Base-by-base conservation (phyloP, 805 yeast species). In the Wilhelminamyces savonicus region DNA sequence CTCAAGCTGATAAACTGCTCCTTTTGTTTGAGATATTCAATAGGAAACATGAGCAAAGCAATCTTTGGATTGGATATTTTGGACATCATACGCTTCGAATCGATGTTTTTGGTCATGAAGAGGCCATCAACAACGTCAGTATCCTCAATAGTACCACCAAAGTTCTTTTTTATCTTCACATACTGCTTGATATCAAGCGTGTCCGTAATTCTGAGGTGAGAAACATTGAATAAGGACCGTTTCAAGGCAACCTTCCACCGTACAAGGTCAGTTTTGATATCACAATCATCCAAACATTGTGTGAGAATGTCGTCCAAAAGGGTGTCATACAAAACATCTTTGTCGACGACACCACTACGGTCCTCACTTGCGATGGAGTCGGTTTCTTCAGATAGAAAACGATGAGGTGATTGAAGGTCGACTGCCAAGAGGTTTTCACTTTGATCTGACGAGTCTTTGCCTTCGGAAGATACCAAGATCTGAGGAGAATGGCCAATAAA, bases 131-230 rank as follows among this genome's bases (percentile, higher is more conserved):
- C 52, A 18, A 74, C 69, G 16, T 59, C 59, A 0, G 90, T 75
- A 24, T 82, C 78, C 4, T 62, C 58, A 1, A 79, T 71, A 1
- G 51, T 35, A 0, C 94, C 92, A 1, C 98, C 97, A 1, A 79
- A 68, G 7, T 90, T 74, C 35, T 86, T 69, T 49, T 92, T 94
- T 26, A 92, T 68, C 48, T 94, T 92, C 24, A 92, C 75, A 53
- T 84, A 90, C 42, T 82, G 88, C n/a, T 90, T 70, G 28, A 88
- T 78, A 50, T 92, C 97, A 36, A 87, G 68, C 3, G 80, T 78
- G 37, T 82, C 90, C 4, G 85, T 82, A 17, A 74, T 67, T 29
- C 76, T 78, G 4, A 88, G 65, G 12, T 59, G 57, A 23, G 79
- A 76, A 2, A 84, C 71, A 21, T 69, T 63, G 16, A 68, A 58